These are phyloP conservation scores for Suillus cothurnatus DNA, from an alignment of 768 basidiomycete species.

Conservation along the genomic window DNA sequence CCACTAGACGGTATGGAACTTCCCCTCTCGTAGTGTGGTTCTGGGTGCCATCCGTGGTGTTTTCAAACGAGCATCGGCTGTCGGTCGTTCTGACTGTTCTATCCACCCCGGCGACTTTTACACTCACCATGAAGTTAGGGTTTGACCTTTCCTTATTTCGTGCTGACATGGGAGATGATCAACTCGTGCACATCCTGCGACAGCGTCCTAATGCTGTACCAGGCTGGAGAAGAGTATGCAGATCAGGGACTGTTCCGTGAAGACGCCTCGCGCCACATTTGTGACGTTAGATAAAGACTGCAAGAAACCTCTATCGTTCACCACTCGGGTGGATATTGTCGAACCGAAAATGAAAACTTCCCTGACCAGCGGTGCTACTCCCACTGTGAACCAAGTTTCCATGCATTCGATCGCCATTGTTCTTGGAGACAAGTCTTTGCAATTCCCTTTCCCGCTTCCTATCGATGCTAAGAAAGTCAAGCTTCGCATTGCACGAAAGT, in stretches of 20 bases:
- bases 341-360: constrained; percentile 14
- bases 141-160: constrained; percentile 20
- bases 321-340: constrained; percentile 10
- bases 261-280: background rate
- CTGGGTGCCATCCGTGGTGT: constrained; percentile 7
- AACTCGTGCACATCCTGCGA: constrained; percentile 25
- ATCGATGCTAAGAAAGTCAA: constrained; percentile 39
- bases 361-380: constrained; percentile 21
- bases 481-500: constrained; percentile 55
- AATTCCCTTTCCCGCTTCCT: constrained; percentile 46
- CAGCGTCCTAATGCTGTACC: constrained; percentile 17
- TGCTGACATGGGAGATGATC: constrained; percentile 15
- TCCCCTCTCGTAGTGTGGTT: constrained; percentile 28
- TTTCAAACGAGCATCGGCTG: constrained; percentile 14
- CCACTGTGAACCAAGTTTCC: constrained; percentile 17
- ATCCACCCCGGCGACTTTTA: constrained; percentile 8
- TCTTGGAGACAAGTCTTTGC: constrained; percentile 23
- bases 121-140: constrained; percentile 13
- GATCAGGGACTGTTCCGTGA: background rate
- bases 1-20: constrained; percentile 17
- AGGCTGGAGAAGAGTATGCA: constrained; percentile 19
- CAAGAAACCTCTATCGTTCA: constrained; percentile 20
- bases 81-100: constrained; percentile 21
- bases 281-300: constrained; percentile 20
- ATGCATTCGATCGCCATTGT: constrained; percentile 8